Conservation (phyloP, 768 basidiomycete species). For the Arthromyces matolae region DNA sequence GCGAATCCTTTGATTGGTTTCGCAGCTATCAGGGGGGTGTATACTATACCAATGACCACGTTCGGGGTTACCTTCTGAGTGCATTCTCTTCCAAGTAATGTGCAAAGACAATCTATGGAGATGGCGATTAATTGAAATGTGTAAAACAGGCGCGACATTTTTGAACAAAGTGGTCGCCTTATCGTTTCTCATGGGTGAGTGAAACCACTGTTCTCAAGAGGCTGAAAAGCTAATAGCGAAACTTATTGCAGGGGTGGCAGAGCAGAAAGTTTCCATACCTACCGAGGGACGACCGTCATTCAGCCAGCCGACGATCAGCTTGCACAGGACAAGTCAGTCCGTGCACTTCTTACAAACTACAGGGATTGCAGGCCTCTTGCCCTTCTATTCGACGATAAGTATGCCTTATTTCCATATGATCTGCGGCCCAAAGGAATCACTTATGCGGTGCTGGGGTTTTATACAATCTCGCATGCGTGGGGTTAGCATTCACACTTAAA, state of each 20-base stretch:
- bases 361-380: constrained; percentile 55
- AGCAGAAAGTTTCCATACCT: constrained; percentile 50
- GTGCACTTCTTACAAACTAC: constrained; percentile 61
- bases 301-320: constrained; percentile 61
- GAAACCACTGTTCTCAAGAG: not conserved
- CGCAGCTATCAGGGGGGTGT: constrained; percentile 79
- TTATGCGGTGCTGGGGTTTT: constrained; percentile 63
- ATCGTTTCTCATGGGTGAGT: constrained; percentile 84
- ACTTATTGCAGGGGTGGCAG: constrained; percentile 50
- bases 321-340: constrained; percentile 66
- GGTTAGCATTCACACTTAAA: constrained; percentile 38
- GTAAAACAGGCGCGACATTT: constrained; percentile 59
- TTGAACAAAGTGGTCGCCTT: constrained; percentile 57
- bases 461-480: constrained; percentile 69
- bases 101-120: not conserved
- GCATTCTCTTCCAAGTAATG: constrained; percentile 64
- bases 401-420: constrained; percentile 69
- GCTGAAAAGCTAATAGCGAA: too few relatives aligned
- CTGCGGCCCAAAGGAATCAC: constrained; percentile 43
- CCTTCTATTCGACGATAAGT: constrained; percentile 72
- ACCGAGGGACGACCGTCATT: constrained; percentile 35
- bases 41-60: constrained; percentile 56
- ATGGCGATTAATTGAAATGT: constrained; percentile 1
- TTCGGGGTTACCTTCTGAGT: constrained; percentile 74
- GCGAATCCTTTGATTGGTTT: constrained; percentile 75